Evolutionary conservation across 169 alveolate genomes (phyloP).

Genomic region (Eimeria brunetti): DNA sequence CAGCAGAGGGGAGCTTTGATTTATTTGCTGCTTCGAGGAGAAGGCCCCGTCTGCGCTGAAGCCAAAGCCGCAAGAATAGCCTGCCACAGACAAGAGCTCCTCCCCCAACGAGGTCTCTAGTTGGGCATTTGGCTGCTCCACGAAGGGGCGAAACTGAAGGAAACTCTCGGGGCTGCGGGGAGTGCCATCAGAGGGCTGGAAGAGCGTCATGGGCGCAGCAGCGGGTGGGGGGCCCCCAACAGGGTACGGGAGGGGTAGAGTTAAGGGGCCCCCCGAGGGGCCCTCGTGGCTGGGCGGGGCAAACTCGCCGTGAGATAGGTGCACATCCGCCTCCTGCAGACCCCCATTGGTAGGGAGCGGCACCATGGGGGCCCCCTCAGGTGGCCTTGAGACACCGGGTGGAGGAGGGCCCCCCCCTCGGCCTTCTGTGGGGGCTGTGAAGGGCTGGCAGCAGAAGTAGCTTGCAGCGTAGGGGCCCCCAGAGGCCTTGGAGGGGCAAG

Average conservation of each 20-base stretch:
- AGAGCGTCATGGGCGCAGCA: constrained; percentile 5
- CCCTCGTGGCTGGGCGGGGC: background rate
- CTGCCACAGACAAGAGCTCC: constrained; percentile 41
- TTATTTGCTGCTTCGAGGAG: constrained; percentile 24
- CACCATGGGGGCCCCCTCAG: constrained; percentile 36
- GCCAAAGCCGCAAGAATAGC: constrained; percentile 39
- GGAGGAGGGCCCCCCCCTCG: background rate
- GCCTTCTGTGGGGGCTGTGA: constrained; percentile 17
- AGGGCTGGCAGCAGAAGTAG: constrained; percentile 47
- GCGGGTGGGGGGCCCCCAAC: constrained; percentile 9
- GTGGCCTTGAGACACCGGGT: background rate
- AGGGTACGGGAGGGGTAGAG: constrained; percentile 3
- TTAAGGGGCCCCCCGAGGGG: background rate
- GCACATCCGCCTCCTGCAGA: constrained; percentile 18
- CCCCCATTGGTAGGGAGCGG: constrained; percentile 1
- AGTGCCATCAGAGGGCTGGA: constrained; percentile 31
- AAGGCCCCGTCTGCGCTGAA: background rate
- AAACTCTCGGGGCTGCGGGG: constrained; percentile 22
- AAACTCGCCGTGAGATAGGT: background rate
- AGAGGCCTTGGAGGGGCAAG: constrained; percentile 3
- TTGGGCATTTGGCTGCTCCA: constrained; percentile 23
- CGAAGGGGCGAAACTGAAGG: constrained; percentile 38
- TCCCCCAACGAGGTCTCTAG: constrained; percentile 63
- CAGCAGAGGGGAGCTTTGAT: background rate
- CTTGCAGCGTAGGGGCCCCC: constrained; percentile 8